A percentile compares a stretch with the other conserved stretches of the same genome.
phyloP scores from a whole-genome alignment of 345 rosid genomes.

The Populus pruinosa region DNA sequence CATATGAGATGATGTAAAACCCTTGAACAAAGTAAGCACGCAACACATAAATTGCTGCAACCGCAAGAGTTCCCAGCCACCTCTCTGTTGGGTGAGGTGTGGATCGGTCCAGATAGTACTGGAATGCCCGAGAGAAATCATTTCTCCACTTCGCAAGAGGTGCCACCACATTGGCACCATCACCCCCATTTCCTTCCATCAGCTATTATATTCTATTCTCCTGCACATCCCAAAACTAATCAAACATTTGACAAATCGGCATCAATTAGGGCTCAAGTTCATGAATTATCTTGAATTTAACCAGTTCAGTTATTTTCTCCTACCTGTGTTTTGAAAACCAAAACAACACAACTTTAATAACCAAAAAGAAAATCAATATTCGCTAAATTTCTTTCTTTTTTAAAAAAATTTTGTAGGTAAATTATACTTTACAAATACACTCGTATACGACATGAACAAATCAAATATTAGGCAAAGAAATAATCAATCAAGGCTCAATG shows the following conservation, averaged over 20 bases:
- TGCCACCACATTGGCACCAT: conserved; percentile 30
- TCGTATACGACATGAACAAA: no score
- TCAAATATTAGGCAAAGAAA: background rate
- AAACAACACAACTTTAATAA: background rate
- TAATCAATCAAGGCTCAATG: background rate
- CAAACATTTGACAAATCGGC: background rate
- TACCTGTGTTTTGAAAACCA: background rate
- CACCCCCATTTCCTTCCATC: conserved; percentile 44
- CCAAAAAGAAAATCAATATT: background rate
- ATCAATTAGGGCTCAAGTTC: background rate
- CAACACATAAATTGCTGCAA: conserved; percentile 46
- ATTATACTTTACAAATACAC: background rate
- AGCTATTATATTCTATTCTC: background rate
- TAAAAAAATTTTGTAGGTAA: background rate
- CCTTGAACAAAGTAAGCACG: conserved; percentile 62
- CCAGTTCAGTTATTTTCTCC: background rate
- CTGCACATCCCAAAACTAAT: conserved; percentile 6
- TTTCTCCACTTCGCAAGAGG: conserved; percentile 48
- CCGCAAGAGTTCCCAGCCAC: conserved; percentile 63
- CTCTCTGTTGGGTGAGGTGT: conserved; percentile 53
- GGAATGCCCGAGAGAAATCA: conserved; percentile 54
- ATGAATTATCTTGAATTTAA: background rate
- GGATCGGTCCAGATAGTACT: conserved; percentile 68
- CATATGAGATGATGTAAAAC: conserved; percentile 58
- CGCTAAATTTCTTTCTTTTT: background rate